Evolutionary conservation across 2,329 filamentous ascomycete species (phyloP), one percentile per base, ranked within the genome.

Genomic region (Fusarium sororula): DNA sequence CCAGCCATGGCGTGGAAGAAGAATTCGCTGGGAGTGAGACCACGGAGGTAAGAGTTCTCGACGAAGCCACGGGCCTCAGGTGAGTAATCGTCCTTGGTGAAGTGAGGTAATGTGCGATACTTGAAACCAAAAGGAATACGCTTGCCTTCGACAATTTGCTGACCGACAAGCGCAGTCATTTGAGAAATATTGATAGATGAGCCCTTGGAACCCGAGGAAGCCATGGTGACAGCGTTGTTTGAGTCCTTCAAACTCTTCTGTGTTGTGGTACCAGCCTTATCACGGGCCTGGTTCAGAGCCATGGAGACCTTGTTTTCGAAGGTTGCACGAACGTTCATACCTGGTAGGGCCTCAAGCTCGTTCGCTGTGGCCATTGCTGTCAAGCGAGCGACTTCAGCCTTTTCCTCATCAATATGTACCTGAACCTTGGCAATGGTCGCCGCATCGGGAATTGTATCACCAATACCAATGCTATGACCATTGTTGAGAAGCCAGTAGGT

Each of bases 1-100:
- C 96, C 96, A 88, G 96, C 96, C 96, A 99, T 99, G 81, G 96
- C 96, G 89, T 99, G 96, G 89, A 99, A 99, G 87, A 98, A 99
- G 85, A 99, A 99, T 78, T 99, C 96, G 2, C 94, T 92, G 0
- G 96, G 96, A 1, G 97, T 99, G 67, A 99, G 86, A 63, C 96
- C 96, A 87, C 96, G 94, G 18, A 99, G 90, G 79, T 99, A 99
- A 0, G 96, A 99, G 85, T 99, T 99, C 84, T 99, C 96, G 26
- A 99, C 96, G 80, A 99, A 99, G 47, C 96, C 96, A 85, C 96
- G 92, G 51, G 96, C 96, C 82, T 98, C 95, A 17, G 96, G 95
- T 26, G 96, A 98, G 83, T 98, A 99, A 82, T 99, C 97, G 79
- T 99, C 97, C 87, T 99, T 99, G 75, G 96, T 98, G 84, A 99